These are phyloP conservation scores for Penicillium riverlandense DNA, from an alignment of 495 filamentous ascomycete species.

Conservation along the genomic window DNA sequence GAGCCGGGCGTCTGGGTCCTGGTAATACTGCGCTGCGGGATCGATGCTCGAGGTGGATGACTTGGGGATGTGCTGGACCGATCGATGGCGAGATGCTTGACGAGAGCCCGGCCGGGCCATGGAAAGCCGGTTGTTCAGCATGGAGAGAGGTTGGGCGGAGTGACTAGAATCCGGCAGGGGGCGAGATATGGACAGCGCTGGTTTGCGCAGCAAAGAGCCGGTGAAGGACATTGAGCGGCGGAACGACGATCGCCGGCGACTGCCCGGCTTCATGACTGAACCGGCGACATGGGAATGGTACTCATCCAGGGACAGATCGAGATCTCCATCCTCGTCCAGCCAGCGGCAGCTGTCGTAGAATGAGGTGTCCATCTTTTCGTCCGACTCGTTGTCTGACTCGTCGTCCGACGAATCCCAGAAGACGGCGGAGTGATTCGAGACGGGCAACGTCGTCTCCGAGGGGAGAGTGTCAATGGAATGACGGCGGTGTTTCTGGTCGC, in stretches of 20 bases:
- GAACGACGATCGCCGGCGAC: conserved; percentile 32
- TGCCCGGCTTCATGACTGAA: conserved; percentile 16
- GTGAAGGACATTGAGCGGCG: conserved; percentile 41
- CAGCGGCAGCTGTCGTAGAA: conserved; percentile 69
- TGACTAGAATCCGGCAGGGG: conserved; percentile 12
- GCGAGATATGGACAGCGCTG: conserved; percentile 8
- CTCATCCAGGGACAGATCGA: conserved; percentile 60
- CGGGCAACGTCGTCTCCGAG: conserved; percentile 13
- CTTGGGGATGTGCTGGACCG: conserved; percentile 18
- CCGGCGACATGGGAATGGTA: conserved; percentile 40
- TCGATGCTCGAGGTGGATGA: conserved; percentile 56
- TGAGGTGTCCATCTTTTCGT: conserved; percentile 40
- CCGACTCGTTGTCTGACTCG: conserved; percentile 22
- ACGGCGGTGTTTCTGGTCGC: conserved; percentile 5
- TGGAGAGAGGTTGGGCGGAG: conserved; percentile 7
- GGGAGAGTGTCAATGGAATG: conserved; percentile 17
- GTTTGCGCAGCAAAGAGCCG: conserved; percentile 6
- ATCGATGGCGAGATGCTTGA: conserved; percentile 20
- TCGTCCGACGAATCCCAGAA: conserved; percentile 26
- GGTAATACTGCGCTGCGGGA: conserved; percentile 72
- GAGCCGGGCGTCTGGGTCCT: conserved; percentile 80
- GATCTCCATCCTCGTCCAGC: conserved; percentile 71
- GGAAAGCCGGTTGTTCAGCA: conserved; percentile 11
- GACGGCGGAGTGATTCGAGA: conserved; percentile 16
- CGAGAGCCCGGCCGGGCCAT: conserved; percentile 30